Evolutionary conservation across 139 green algal genomes (phyloP).

Genomic region (Auxenochlorella protothecoides): DNA sequence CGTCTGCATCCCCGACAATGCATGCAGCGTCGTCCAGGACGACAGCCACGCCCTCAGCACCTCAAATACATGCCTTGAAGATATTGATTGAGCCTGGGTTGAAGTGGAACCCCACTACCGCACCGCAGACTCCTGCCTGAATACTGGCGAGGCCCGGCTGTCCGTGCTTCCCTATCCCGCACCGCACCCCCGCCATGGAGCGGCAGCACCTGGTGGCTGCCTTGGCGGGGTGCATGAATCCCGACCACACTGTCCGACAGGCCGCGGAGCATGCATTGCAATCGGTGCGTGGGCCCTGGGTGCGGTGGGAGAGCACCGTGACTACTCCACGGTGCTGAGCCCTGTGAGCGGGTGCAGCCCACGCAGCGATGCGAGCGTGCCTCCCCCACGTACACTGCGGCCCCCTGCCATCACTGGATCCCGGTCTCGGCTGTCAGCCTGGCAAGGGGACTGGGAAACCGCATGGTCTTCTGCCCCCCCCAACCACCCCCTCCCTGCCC

Average conservation of each 20-base stretch:
- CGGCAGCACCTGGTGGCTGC: constrained; percentile 44
- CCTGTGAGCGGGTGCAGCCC: background rate
- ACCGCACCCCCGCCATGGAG: constrained; percentile 36
- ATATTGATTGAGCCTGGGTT: background rate
- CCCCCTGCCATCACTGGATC: too few relatives aligned
- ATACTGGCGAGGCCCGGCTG: too few relatives aligned
- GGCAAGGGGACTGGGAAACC: background rate
- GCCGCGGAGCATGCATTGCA: constrained; percentile 58
- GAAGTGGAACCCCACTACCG: background rate
- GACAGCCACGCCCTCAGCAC: too few relatives aligned
- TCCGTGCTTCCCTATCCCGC: too few relatives aligned
- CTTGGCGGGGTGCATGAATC: constrained; percentile 44
- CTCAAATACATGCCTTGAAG: background rate
- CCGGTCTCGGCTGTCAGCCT: background rate
- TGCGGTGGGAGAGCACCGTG: background rate
- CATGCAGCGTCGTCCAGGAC: too few relatives aligned
- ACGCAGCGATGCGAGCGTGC: background rate
- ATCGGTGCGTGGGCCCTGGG: constrained; percentile 35
- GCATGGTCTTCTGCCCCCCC: background rate
- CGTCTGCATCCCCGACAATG: too few relatives aligned
- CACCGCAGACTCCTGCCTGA: background rate
- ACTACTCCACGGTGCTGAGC: background rate
- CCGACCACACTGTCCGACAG: constrained; percentile 43
- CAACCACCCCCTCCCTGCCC: background rate
- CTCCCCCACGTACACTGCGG: too few relatives aligned